Evolutionary conservation across 305 asterid species (phyloP).

Genomic region (Fraxinus angustifolia): DNA sequence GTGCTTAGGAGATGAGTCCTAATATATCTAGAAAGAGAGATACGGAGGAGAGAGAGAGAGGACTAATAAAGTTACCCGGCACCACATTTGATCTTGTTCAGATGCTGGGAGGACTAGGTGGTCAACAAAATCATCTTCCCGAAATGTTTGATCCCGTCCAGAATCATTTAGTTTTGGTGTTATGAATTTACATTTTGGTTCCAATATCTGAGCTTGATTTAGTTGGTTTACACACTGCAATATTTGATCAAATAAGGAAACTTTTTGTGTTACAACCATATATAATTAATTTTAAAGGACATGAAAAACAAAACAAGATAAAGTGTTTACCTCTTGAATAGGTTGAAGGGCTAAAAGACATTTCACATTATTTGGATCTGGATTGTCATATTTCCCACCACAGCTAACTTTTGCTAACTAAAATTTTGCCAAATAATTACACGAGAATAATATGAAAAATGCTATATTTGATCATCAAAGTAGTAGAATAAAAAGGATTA

Average conservation of each 20-base stretch:
- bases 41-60: not conserved
- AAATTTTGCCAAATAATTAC: not conserved
- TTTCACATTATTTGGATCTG: slow-evolving; percentile 15
- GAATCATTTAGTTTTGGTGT: not conserved
- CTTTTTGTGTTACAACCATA: not conserved
- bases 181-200: slow-evolving; percentile 14
- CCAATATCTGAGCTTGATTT: slow-evolving; percentile 18
- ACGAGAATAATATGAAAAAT: not conserved
- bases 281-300: not conserved
- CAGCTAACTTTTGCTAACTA: slow-evolving; percentile 24
- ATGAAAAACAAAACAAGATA: not conserved
- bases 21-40: too few relatives aligned
- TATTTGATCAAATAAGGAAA: not conserved
- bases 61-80: not conserved
- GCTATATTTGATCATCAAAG: too few relatives aligned
- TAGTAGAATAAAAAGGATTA: too few relatives aligned
- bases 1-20: too few relatives aligned
- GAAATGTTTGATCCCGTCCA: not conserved
- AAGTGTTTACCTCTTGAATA: not conserved
- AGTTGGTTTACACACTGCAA: slow-evolving; percentile 26
- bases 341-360: not conserved
- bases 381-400: slow-evolving; percentile 10
- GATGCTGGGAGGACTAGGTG: not conserved
- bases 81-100: not conserved
- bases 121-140: not conserved